Evolutionary conservation across 345 rosid genomes (phyloP), one percentile per base, ranked within the genome.

Genomic region (Dimocarpus longan): DNA sequence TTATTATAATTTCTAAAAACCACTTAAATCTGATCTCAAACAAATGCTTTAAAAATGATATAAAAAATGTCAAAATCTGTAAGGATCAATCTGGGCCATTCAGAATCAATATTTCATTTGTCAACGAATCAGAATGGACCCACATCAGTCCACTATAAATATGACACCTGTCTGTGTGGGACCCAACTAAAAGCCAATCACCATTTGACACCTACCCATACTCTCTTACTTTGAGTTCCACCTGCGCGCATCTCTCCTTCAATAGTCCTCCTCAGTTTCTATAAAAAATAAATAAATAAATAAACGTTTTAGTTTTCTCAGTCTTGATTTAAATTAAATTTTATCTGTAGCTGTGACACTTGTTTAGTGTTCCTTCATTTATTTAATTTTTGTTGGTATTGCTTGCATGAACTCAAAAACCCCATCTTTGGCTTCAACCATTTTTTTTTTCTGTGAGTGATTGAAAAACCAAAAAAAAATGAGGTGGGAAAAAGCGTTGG

Each of bases 401-500:
- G 77, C 83, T 77, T 82, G 72, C 82, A 83, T 80, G 83, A 73
- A 76, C 80, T 67, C 68, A 26, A 26, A 26, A 22, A 73, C 77
- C 57, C 60, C 69, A 73, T 66, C 81, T 13, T 24, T 71, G 64
- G 28, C 68, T 39, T 59, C 21, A 54, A 71, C 4, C 69, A 54
- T 3, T 84, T 80, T 67, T 71, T 10, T 73, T 79, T 79, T n/a
- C n/a, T 57, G 77, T 80, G 56, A 28, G 82, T 59, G 76, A 76
- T 40, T 40, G n/a, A 52, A 26, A 59, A 26, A 71, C 52, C 11
- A 18, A 1, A 26, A 37, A 39, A 74, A 63, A 87, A 93, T 93
- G 98, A 89, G 93, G 86, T 94, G 97, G 97, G 96, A 93, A 79
- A 90, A 86, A 73, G 90, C 73, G 80, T 78, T n/a, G 83, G 87